phyloP scores from a whole-genome alignment of 2,329 filamentous ascomycete species.

The Sarocladium strictum region DNA sequence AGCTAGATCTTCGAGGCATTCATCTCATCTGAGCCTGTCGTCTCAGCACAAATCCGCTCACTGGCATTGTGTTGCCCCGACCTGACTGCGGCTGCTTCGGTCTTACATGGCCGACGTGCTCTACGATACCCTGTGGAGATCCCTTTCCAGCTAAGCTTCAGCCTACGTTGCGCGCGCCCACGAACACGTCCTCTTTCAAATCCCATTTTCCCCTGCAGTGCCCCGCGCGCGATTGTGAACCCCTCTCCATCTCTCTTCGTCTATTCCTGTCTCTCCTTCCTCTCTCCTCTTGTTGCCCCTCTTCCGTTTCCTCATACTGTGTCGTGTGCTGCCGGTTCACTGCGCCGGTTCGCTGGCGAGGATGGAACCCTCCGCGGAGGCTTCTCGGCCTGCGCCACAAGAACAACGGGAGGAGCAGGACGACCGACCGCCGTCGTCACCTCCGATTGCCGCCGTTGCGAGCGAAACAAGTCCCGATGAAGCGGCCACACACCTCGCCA shows the following conservation, averaged over 20 bases:
- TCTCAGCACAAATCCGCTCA: neutral
- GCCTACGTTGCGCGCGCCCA: neutral
- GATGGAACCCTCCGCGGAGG: slow-evolving; percentile 11
- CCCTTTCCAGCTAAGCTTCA: neutral
- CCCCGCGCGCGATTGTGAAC: slow-evolving; percentile 7
- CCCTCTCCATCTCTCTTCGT: neutral
- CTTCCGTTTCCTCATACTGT: neutral
- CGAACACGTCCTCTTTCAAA: neutral
- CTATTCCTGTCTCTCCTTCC: neutral
- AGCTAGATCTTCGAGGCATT: neutral
- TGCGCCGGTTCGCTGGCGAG: neutral
- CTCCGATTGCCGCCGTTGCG: slow-evolving; percentile 15
- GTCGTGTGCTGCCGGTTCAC: neutral
- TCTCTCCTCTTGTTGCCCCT: neutral
- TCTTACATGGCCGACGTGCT: neutral
- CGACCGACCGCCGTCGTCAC: slow-evolving; percentile 7
- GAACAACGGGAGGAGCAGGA: neutral
- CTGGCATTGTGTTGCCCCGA: neutral
- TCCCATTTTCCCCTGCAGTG: slow-evolving; percentile 3
- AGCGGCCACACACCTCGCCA: slow-evolving; percentile 41
- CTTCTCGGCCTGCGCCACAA: slow-evolving; percentile 9
- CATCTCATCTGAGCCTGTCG: neutral
- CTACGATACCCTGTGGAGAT: neutral
- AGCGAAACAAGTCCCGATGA: slow-evolving; percentile 11
- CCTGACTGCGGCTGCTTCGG: neutral